phyloP scores from a whole-genome alignment of 2,329 filamentous ascomycete genomes.

The Alternaria burnsii region DNA sequence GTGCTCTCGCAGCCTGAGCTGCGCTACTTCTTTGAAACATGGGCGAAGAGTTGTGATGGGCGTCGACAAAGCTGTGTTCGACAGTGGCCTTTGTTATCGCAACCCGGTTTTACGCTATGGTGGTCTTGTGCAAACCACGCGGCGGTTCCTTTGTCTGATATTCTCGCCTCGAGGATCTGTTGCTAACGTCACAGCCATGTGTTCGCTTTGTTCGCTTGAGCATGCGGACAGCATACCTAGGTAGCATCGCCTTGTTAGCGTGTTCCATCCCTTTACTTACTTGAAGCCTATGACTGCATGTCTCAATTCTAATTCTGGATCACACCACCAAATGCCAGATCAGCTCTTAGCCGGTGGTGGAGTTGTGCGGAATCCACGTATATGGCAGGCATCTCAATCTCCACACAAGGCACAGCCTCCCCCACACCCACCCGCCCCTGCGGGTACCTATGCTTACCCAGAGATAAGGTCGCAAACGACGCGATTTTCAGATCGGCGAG shows the following conservation, averaged over 20 bases:
- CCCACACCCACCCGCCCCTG: slow-evolving; percentile 2
- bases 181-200: not conserved
- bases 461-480: not conserved
- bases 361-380: not conserved
- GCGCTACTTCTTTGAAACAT: slow-evolving; percentile 8
- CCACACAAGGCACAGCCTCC: slow-evolving; percentile 3
- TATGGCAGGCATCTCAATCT: not conserved
- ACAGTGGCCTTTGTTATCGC: slow-evolving; percentile 11
- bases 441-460: not conserved
- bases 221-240: not conserved
- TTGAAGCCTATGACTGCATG: not conserved
- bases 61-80: slow-evolving; percentile 7
- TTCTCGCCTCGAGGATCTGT: not conserved
- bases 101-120: not conserved
- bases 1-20: not conserved
- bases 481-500: not conserved
- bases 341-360: not conserved
- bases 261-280: not conserved
- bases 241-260: not conserved
- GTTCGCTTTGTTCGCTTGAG: slow-evolving; percentile 5
- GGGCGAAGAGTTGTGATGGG: not conserved
- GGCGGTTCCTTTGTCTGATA: slow-evolving; percentile 6
- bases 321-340: not conserved
- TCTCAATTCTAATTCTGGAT: not conserved
- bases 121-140: not conserved